Percentiles rank a stretch among this genome's conserved stretches.
Conservation (phyloP, 192 early-diverging fungal genomes). For the Phycomyces blakesleeanus region DNA sequence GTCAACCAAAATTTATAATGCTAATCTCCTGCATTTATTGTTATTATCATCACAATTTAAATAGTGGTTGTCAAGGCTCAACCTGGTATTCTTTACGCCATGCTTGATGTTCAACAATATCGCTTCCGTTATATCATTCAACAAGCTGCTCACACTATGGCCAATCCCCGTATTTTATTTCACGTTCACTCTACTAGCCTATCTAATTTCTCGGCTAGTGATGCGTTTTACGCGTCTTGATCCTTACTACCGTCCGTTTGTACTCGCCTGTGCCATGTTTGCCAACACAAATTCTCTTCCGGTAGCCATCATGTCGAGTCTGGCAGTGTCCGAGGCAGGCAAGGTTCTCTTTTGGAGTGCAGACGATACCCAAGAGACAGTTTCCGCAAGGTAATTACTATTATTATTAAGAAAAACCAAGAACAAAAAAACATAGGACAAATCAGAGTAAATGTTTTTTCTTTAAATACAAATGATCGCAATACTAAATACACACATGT, state of each 20-base stretch:
- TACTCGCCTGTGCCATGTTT: slow-evolving; percentile 63
- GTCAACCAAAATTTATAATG: too few species aligned
- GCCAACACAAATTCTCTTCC: slow-evolving; percentile 73
- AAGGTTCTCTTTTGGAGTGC: slow-evolving; percentile 38
- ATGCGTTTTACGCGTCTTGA: slow-evolving; percentile 40
- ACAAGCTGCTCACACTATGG: slow-evolving; percentile 64
- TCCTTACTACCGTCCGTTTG: slow-evolving; percentile 55
- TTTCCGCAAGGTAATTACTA: slow-evolving; percentile 46
- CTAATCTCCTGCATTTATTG: too few species aligned
- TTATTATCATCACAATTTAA: background rate
- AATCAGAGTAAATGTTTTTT: too few species aligned
- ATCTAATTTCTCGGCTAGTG: slow-evolving; percentile 33
- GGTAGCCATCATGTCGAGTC: slow-evolving; percentile 63
- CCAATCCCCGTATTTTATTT: slow-evolving; percentile 58
- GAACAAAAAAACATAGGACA: too few species aligned
- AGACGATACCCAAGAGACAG: slow-evolving; percentile 40
- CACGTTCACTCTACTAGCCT: slow-evolving; percentile 35
- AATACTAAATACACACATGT: too few species aligned
- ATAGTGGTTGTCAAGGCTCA: slow-evolving; percentile 55
- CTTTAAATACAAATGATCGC: too few species aligned
- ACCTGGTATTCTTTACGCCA: slow-evolving; percentile 72
- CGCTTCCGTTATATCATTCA: slow-evolving; percentile 60
- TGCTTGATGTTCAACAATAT: slow-evolving; percentile 74
- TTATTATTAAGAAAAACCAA: background rate
- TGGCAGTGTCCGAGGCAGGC: slow-evolving; percentile 48